Evolutionary conservation across 139 green algal species (phyloP), one percentile per base, ranked within the genome.

Genomic region (Coelastrella sp.): DNA sequence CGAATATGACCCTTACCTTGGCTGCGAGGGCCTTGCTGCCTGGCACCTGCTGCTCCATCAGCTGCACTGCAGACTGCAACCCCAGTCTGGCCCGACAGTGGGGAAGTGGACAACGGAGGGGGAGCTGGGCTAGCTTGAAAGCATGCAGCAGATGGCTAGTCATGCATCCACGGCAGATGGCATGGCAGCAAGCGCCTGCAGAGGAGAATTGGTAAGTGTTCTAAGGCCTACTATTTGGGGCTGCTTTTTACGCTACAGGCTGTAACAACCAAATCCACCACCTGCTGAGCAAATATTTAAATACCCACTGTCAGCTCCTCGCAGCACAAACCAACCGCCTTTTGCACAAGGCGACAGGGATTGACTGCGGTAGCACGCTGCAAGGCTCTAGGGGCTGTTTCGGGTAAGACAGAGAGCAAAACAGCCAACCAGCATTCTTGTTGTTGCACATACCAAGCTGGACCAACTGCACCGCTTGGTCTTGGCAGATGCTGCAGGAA

Each of bases 21-120:
- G 82, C 82, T 32, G 82, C 82, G 6, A 88, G 13, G 4, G 65
- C 65, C 10, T 64, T 78, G 82, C 82, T 88, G 82, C 82, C 82
- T 20, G 82, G 82, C 65, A 88, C 82, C 32, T 88, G 82, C 82
- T 88, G 82, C 82, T 88, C 82, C 22, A 88, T 23, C 32, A 88
- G 82, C 65, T 88, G 80, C 59, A 86, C 57, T 5, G 60, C 60
- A 74, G 80, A 17, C 80, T 86, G 82, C 65, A 88, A 17, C 19
- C 23, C 54, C 16, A 79, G 65, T 71, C 17, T 7, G 32, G 82
- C 32, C 32, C 65, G 56, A 65, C 82, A 88, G 32, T 78, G 82
- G 3, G 82, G 82, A n/a, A 88, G 22, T 16, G 82, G 82, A 54
- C 82, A 88, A 19, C 82, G 82, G 23, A 78, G 64, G 16, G 82